Base-by-base conservation (phyloP, 2,329 filamentous ascomycete genomes). In the Venturia aucupariae region DNA sequence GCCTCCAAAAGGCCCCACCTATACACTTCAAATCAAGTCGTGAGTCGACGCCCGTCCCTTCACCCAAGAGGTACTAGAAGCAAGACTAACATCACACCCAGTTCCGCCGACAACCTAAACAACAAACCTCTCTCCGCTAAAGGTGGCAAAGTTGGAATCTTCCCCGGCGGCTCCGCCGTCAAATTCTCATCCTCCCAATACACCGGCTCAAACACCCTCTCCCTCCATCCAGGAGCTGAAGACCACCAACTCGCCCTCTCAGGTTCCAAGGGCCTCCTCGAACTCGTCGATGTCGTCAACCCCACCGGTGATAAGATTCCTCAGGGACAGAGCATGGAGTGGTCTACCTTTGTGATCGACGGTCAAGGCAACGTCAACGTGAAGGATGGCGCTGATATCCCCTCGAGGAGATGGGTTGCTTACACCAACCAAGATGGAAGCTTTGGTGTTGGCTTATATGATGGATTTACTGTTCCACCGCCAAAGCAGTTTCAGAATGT, bases 321-420 rank as follows among this genome's bases (percentile, higher is more conserved):
- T 6, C 64, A 62, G 17, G 70, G 72, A 19, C 67, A 69, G 60
- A 48, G 70, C 62, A 71, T 72, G 67, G 71, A 73, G 60, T 72
- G 71, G 71, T 69, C 67, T 19, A 71, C 70, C 1, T 73, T 73
- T 63, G 72, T 71, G 1, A 68, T 68, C 61, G 69, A 72, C 35
- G 68, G 67, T 42, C 69, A 70, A 24, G 62, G 62, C 30, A 67
- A 70, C 24, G 54, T 73, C 3, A 68, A 68, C 15, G 69, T 73
- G 5, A 71, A 69, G 51, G 71, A 73, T 65, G 71, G 72, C 13
- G 70, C 68, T 55, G 67, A 68, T 8, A 61, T 71, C 59, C 68
- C 66, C 13, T 70, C 67, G 54, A 66, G 71, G 24, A 71, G 69
- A 3, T 73, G 71, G 65, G 71, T 69, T 30, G 70, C 67, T 5